These are phyloP conservation scores for Primulina huaijiensis DNA, from an alignment of 257 asterid species.

Conservation along the genomic window DNA sequence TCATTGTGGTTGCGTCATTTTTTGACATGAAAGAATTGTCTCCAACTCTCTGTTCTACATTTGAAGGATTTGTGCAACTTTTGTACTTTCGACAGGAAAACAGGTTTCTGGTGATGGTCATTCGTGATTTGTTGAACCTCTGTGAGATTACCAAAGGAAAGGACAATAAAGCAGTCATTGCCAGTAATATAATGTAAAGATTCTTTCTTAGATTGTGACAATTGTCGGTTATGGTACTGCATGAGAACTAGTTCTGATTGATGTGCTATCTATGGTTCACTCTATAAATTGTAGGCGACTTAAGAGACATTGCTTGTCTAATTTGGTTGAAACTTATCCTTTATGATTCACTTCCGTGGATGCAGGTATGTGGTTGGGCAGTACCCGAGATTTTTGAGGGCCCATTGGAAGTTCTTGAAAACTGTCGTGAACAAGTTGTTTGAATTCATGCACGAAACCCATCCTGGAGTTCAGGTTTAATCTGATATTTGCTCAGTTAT, in stretches of 20 bases:
- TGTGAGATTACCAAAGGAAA: constrained; percentile 96
- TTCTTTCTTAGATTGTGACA: constrained; percentile 1
- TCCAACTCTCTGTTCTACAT: constrained; percentile 15
- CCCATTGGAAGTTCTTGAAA: constrained; percentile 99
- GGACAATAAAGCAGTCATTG: constrained; percentile 99
- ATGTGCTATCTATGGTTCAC: constrained; percentile 4
- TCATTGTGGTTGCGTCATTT: not conserved
- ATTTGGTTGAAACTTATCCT: not conserved
- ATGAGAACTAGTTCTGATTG: not conserved
- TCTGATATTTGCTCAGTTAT: constrained; percentile 7
- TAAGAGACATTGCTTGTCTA: not conserved
- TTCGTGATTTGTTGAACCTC: constrained; percentile 93
- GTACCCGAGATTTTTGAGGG: constrained; percentile 96
- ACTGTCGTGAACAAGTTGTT: constrained; percentile 97
- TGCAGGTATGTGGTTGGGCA: constrained; percentile 99
- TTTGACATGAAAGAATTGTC: constrained; percentile 7
- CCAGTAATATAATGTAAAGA: constrained; percentile 94
- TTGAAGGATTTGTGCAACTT: constrained; percentile 17
- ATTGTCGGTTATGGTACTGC: constrained; percentile 15
- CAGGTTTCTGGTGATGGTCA: constrained; percentile 95
- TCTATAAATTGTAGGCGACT: constrained; percentile 20
- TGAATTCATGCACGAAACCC: constrained; percentile 99
- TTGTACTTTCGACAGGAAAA: constrained; percentile 66
- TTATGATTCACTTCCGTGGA: constrained; percentile 18
- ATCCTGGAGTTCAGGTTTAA: constrained; percentile 98